Conservation (phyloP, 2,329 filamentous ascomycete genomes). For the Aspergillus hortae region DNA sequence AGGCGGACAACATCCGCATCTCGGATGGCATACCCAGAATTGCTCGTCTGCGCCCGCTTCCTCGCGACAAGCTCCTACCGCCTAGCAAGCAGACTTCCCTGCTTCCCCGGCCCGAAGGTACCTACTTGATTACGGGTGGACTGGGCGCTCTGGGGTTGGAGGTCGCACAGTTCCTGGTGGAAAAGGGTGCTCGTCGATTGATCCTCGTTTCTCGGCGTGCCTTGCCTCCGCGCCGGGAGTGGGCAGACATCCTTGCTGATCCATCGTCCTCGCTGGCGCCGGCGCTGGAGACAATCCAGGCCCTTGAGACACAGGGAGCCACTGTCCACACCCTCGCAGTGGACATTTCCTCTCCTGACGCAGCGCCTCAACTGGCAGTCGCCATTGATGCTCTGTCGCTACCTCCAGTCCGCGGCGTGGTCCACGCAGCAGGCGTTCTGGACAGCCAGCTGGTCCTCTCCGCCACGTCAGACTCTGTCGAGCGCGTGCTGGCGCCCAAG, state of each 20-base stretch:
- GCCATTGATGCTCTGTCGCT: slow-evolving; percentile 21
- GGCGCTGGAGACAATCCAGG: slow-evolving; percentile 17
- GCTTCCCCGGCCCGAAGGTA: slow-evolving; percentile 24
- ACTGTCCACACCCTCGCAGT: slow-evolving; percentile 31
- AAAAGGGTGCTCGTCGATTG: slow-evolving; percentile 41
- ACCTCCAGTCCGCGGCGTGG: slow-evolving; percentile 39
- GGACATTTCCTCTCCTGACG: slow-evolving; percentile 30
- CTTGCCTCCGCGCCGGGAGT: slow-evolving; percentile 36
- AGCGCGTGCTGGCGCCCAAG: slow-evolving; percentile 34
- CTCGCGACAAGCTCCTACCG: background rate
- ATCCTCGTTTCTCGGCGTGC: slow-evolving; percentile 38
- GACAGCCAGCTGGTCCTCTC: slow-evolving; percentile 36
- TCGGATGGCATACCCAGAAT: slow-evolving; percentile 36
- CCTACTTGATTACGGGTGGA: slow-evolving; percentile 44
- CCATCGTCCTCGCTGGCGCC: background rate
- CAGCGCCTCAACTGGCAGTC: slow-evolving; percentile 15
- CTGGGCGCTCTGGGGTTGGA: slow-evolving; percentile 41
- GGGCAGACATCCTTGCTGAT: background rate
- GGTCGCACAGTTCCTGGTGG: slow-evolving; percentile 34
- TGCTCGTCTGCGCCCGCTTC: slow-evolving; percentile 25
- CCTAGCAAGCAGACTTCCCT: background rate
- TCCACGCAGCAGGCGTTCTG: slow-evolving; percentile 41
- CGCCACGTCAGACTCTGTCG: slow-evolving; percentile 17
- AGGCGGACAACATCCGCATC: slow-evolving; percentile 37
- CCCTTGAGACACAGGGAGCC: slow-evolving; percentile 31